These are phyloP conservation scores for Setaria viridis DNA, from an alignment of 202 grass and related monocot species.

Conservation along the genomic window DNA sequence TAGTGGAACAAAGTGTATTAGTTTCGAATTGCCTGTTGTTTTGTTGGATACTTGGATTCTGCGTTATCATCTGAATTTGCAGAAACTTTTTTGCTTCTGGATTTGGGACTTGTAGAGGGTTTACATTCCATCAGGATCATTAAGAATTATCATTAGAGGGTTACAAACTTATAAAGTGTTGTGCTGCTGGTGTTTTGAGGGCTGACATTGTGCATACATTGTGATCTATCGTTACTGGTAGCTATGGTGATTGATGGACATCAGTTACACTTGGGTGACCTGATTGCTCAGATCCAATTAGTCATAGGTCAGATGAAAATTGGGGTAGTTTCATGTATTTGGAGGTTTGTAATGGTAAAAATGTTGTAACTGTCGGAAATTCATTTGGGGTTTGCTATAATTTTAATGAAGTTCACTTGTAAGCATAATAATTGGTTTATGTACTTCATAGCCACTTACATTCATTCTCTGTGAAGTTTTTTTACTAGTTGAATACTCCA, in stretches of 20 bases:
- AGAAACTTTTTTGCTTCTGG: neutral
- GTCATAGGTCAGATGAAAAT: slow-evolving; percentile 7
- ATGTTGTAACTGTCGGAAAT: slow-evolving; percentile 2
- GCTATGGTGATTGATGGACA: neutral
- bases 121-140: neutral
- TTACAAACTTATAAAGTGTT: neutral
- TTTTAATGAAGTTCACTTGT: slow-evolving; percentile 28
- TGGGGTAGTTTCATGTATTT: slow-evolving; percentile 28
- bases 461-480: neutral
- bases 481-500: slow-evolving; percentile 14
- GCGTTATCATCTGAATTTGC: neutral
- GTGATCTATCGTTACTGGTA: slow-evolving; percentile 19
- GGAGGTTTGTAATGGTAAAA: neutral
- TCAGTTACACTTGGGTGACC: neutral
- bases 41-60: slow-evolving; percentile 5
- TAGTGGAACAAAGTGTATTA: neutral
- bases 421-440: slow-evolving; percentile 8
- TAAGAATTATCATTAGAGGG: neutral
- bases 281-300: slow-evolving; percentile 27
- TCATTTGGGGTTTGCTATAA: neutral
- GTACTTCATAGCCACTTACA: neutral
- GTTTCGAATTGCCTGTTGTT: slow-evolving; percentile 27
- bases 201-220: neutral
- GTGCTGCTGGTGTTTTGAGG: neutral
- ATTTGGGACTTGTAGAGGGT: neutral